phyloP scores from a whole-genome alignment of 345 rosid species.

The Arabidopsis arenosa region DNA sequence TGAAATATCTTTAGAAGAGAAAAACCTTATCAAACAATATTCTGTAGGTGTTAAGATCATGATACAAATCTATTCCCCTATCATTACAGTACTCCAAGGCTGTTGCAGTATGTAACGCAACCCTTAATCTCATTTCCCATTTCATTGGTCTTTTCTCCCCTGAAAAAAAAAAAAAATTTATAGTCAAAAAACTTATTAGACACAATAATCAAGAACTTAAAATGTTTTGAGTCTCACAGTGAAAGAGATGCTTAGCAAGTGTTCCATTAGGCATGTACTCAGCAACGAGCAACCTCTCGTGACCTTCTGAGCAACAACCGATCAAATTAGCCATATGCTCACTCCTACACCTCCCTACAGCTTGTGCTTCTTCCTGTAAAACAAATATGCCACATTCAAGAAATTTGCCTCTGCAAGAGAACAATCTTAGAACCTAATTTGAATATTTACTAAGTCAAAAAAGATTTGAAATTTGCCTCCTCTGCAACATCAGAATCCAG shows the following conservation, averaged over 20 bases:
- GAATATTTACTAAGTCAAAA: slow-evolving; percentile 14
- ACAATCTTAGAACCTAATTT: slow-evolving; percentile 11
- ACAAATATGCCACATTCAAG: slow-evolving; percentile 1
- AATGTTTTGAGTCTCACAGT: slow-evolving; percentile 56
- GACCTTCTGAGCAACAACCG: slow-evolving; percentile 89
- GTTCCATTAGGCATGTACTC: slow-evolving; percentile 96
- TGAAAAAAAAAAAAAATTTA: slow-evolving; percentile 22
- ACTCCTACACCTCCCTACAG: slow-evolving; percentile 89
- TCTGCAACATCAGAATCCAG: slow-evolving; percentile 7
- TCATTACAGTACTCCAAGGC: slow-evolving; percentile 87
- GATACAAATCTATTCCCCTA: slow-evolving; percentile 83
- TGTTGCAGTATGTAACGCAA: slow-evolving; percentile 80
- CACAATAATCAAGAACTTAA: not conserved
- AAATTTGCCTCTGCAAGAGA: not conserved
- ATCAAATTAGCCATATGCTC: slow-evolving; percentile 86
- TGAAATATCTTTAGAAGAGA: not conserved
- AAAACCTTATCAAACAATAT: slow-evolving; percentile 83
- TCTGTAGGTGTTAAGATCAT: slow-evolving; percentile 94
- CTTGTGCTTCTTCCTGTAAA: slow-evolving; percentile 83
- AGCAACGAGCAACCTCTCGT: slow-evolving; percentile 85
- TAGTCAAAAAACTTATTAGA: not conserved
- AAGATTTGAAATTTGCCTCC: not conserved
- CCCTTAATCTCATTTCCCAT: slow-evolving; percentile 96
- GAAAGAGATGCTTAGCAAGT: slow-evolving; percentile 94
- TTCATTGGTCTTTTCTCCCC: slow-evolving; percentile 99